Evolutionary conservation across 306 rosid genomes (phyloP).

Genomic region (Styphnolobium japonicum): DNA sequence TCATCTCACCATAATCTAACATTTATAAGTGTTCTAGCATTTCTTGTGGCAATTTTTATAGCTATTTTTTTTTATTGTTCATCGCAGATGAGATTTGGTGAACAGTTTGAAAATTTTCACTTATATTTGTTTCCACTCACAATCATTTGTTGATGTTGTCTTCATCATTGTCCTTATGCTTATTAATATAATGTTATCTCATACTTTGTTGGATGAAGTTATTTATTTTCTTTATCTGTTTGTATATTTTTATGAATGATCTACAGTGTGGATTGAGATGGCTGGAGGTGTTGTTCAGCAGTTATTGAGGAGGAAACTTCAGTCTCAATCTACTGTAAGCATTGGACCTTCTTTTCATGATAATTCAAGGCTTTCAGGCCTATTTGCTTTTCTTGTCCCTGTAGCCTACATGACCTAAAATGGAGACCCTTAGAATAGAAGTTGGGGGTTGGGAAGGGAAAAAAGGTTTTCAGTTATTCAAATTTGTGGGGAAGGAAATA

Average conservation of each 20-base stretch:
- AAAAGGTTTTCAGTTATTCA: neutral
- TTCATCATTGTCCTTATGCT: neutral
- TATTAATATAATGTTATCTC: neutral
- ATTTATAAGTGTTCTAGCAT: neutral
- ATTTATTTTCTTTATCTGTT: neutral
- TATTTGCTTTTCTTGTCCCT: neutral
- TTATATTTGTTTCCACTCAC: neutral
- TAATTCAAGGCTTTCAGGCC: neutral
- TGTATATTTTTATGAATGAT: neutral
- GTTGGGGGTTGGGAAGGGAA: neutral
- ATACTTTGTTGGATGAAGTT: neutral
- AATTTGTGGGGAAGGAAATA: neutral
- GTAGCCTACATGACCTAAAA: neutral
- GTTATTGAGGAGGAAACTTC: constrained; percentile 72
- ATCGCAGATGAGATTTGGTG: neutral
- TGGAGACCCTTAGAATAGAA: neutral
- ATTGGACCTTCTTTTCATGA: neutral
- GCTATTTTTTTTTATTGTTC: neutral
- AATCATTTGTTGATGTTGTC: neutral
- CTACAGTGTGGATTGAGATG: constrained; percentile 43
- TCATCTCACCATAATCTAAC: neutral
- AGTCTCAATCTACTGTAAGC: constrained; percentile 59
- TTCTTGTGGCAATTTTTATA: neutral
- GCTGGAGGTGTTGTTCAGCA: constrained; percentile 82
- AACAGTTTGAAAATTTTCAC: neutral